These are phyloP conservation scores for Diaporthe sp. DNA, from an alignment of 2,329 filamentous ascomycete species.

Conservation along the genomic window DNA sequence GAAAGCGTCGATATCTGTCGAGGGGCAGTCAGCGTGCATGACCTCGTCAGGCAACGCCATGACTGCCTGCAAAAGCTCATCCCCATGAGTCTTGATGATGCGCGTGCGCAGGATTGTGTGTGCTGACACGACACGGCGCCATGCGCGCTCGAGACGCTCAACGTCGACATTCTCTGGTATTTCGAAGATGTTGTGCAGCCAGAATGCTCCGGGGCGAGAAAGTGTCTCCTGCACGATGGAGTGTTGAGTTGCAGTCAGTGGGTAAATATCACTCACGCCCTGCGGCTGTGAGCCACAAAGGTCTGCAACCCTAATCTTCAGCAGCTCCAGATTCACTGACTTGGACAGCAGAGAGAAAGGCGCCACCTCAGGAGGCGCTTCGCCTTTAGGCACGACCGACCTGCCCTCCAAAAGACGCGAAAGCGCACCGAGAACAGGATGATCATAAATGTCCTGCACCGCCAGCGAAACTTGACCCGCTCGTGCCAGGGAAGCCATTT, in stretches of 20 bases:
- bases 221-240: not conserved
- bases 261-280: not conserved
- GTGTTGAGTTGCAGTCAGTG: not conserved
- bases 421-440: not conserved
- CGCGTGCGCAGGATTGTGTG: not conserved
- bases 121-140: not conserved
- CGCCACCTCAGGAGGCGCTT: too few relatives aligned
- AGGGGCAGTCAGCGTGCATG: not conserved
- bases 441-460: not conserved
- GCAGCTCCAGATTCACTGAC: not conserved
- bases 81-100: not conserved
- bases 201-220: not conserved
- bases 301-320: constrained; percentile 2
- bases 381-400: not conserved
- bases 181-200: not conserved
- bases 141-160: not conserved
- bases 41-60: not conserved
- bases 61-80: constrained; percentile 1
- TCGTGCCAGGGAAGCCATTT: constrained; percentile 32
- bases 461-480: not conserved
- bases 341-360: not conserved
- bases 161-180: not conserved
- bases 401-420: not conserved
- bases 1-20: not conserved
- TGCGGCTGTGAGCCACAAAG: constrained; percentile 14